Conservation (phyloP, 148 eudicot species). For the Rhododendron henanense region DNA sequence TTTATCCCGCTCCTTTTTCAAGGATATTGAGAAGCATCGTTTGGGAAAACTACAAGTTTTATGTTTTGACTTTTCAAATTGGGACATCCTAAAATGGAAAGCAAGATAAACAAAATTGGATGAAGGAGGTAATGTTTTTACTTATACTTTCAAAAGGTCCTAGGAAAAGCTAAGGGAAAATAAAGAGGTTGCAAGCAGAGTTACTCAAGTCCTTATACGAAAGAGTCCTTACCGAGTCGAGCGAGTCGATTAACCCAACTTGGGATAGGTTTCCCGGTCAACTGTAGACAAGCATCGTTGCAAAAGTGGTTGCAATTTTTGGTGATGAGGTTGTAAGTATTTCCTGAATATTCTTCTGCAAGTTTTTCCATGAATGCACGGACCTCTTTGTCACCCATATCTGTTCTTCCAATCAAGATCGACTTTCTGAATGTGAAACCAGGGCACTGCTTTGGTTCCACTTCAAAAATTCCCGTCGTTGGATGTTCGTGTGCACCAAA, state of each 20-base stretch:
- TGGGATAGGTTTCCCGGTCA: constrained; percentile 5
- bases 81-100: not conserved
- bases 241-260: constrained; percentile 8
- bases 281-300: constrained; percentile 1
- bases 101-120: not conserved
- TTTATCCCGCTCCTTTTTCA: not conserved
- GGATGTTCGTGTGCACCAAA: constrained; percentile 7
- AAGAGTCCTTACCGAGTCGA: constrained; percentile 19
- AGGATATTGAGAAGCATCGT: not conserved
- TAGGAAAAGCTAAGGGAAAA: not conserved
- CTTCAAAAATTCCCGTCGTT: constrained; percentile 7
- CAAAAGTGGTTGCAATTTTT: constrained; percentile 11
- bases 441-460: constrained; percentile 12
- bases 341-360: constrained; percentile 6
- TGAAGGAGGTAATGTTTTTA: not conserved
- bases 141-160: not conserved
- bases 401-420: constrained; percentile 10
- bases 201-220: not conserved
- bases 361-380: constrained; percentile 9
- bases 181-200: not conserved
- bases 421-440: constrained; percentile 10
- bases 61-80: not conserved
- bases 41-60: not conserved
- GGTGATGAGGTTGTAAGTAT: constrained; percentile 6
- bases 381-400: constrained; percentile 7